Evolutionary conservation across 371 early-diverging fungal genomes (phyloP).

Genomic region (Nosema muscidifuracis): DNA sequence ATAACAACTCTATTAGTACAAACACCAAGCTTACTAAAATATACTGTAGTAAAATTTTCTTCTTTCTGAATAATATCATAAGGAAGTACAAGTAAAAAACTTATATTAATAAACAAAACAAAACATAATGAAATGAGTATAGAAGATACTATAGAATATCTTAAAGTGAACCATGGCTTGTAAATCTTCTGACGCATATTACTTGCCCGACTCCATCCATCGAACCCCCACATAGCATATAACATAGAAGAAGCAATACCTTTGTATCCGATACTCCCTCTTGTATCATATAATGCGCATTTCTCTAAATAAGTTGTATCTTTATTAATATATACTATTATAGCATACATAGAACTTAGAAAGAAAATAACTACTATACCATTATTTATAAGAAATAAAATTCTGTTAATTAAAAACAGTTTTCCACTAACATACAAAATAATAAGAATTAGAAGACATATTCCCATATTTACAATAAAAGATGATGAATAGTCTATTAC

Average conservation of each 20-base stretch:
- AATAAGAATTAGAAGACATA: no score
- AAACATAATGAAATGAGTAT: not conserved
- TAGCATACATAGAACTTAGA: not conserved
- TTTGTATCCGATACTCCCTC: not conserved
- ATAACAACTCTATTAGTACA: not conserved
- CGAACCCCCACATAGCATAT: slow-evolving; percentile 20
- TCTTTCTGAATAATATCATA: not conserved
- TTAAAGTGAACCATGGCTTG: slow-evolving; percentile 19
- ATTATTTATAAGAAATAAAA: slow-evolving; percentile 11
- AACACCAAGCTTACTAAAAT: not conserved
- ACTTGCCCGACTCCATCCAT: slow-evolving; percentile 33
- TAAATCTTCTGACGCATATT: slow-evolving; percentile 21
- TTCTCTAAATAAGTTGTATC: no score
- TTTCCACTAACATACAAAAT: no score
- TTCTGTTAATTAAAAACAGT: slow-evolving; percentile 1
- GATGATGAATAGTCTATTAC: no score
- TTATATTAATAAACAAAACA: not conserved
- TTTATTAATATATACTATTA: not conserved
- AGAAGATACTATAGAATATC: slow-evolving; percentile 8
- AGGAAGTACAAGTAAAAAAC: not conserved
- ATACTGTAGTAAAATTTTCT: not conserved
- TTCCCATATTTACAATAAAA: no score
- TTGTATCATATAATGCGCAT: slow-evolving; percentile 22
- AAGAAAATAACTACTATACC: slow-evolving; percentile 9
- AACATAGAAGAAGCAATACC: not conserved